phyloP scores from a whole-genome alignment of 495 filamentous ascomycete genomes.

The Penicillium lagena region DNA sequence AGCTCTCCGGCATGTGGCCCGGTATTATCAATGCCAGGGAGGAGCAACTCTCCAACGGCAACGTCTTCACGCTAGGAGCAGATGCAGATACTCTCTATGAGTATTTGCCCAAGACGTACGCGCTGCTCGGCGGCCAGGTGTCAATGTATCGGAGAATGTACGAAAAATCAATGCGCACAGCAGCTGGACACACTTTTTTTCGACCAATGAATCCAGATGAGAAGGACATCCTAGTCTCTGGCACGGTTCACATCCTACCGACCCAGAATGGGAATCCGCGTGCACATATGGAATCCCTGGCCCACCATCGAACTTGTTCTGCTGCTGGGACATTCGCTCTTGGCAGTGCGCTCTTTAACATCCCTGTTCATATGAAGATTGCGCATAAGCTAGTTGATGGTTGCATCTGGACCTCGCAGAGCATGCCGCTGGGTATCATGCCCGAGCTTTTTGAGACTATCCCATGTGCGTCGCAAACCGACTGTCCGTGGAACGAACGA shows the following conservation, averaged over 20 bases:
- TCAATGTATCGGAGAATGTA: constrained; percentile 39
- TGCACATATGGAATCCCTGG: constrained; percentile 23
- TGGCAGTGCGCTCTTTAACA: constrained; percentile 63
- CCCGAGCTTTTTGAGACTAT: constrained; percentile 33
- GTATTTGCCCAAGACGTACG: constrained; percentile 24
- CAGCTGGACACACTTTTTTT: constrained; percentile 34
- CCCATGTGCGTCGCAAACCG: constrained; percentile 22
- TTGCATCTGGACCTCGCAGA: constrained; percentile 71
- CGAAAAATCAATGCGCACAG: constrained; percentile 22
- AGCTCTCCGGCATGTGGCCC: constrained; percentile 32
- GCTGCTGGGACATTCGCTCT: constrained; percentile 82
- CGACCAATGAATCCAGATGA: constrained; percentile 34
- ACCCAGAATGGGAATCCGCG: constrained; percentile 8
- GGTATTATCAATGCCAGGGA: constrained; percentile 16
- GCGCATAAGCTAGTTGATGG: constrained; percentile 71
- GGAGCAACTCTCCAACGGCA: constrained; percentile 4
- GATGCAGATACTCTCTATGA: constrained; percentile 30
- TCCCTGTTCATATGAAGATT: constrained; percentile 59
- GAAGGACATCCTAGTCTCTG: constrained; percentile 33
- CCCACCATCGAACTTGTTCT: constrained; percentile 69
- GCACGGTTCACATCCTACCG: constrained; percentile 16
- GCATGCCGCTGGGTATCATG: constrained; percentile 35
- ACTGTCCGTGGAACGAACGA: constrained; percentile 33
- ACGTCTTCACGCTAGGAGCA: constrained; percentile 19
- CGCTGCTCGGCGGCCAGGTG: constrained; percentile 24